Evolutionary conservation across 2,329 filamentous ascomycete species (phyloP), one percentile per base, ranked within the genome.

Genomic region (Ascochyta rabiei): DNA sequence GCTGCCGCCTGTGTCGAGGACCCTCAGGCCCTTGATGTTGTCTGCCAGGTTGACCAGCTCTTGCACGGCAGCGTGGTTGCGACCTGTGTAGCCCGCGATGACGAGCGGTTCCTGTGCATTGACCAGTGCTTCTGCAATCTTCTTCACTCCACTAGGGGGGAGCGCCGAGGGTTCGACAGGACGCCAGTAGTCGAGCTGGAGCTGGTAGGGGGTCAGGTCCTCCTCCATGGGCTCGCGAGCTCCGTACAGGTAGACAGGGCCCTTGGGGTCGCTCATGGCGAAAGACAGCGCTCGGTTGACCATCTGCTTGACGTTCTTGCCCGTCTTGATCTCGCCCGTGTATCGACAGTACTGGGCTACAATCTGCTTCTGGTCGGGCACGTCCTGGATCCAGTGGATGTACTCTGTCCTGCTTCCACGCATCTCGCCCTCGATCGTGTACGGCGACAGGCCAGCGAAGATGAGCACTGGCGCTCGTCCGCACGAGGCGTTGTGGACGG

Each of bases 321-420:
- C 91, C 2, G 89, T 88, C 77, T 92, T 93, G 74, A 96, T 87
- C 77, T 96, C 92, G 3, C 82, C 90, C 0, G 87, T 79, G 68
- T 95, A 96, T 9, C 91, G 84, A 72, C 92, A 96, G 75, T 96
- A 96, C 77, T 96, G 91, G 0, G 84, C 80, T 3, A 96, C 79
- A 55, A 96, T 93, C 66, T 86, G 83, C 72, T 89, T 90, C 73
- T 93, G 90, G 66, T 93, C 89, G 0, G 88, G 89, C 2, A 92
- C 88, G 73, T 93, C 89, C 67, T 93, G 90, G 28, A 93, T 88
- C 89, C 90, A 93, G 72, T 93, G 90, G 63, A 92, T 93, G 71
- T 90, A 93, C 74, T 93, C 90, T 1, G 89, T 92, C 48, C 90
- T 63, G 60, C 72, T 75, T 12, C 90, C 90, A 1, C 87, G 82